Evolutionary conservation across 1,284 basidiomycete genomes (phyloP), one percentile per base, ranked within the genome.

Genomic region (Leccinum griseonigrum): DNA sequence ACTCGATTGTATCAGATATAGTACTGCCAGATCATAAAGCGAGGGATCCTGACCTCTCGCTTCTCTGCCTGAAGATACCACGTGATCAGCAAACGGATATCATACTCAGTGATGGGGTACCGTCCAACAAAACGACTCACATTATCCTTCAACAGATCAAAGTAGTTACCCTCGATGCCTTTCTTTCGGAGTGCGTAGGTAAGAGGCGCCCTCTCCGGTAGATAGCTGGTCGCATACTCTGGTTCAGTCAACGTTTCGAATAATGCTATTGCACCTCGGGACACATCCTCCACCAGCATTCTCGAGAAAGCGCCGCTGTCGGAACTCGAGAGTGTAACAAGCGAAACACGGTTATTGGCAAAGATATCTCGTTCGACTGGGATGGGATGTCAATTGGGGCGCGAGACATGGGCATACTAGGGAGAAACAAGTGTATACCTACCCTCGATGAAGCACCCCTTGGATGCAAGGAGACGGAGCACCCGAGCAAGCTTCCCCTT

Each of bases 361-460:
- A 74, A 72, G 1, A 50, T 38, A 38, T 73, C 63, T 7, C 56
- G 63, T 8, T 64, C 56, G 16, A 72, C 72, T 74, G 26, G 31
- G 31, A 14, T 34, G 1, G 9, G 9, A 18, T 14, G 14, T 48
- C 13, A 59, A 54, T 40, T 14, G 5, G 51, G 34, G 16, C 8
- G 22, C 8, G 4, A 13, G n/a, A 51, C 16, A 14, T 2, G 18
- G 6, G 7, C 11, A 26, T 14, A 22, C 18, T 3, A 34, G 14
- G 3, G 6, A 13, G 6, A 28, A 22, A 13, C 38, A 26, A 11
- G 36, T 5, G 18, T 18, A 9, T 7, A 10, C 53, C 31, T 53
- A 65, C 74, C 68, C 65, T 78, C 76, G 2, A 55, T 63, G 54
- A 76, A 76, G 54, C 74, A 71, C 22, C 75, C 73, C 54, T 74